Evolutionary conservation across 331 rosid species (phyloP).

Genomic region (Pyracantha coccinea): DNA sequence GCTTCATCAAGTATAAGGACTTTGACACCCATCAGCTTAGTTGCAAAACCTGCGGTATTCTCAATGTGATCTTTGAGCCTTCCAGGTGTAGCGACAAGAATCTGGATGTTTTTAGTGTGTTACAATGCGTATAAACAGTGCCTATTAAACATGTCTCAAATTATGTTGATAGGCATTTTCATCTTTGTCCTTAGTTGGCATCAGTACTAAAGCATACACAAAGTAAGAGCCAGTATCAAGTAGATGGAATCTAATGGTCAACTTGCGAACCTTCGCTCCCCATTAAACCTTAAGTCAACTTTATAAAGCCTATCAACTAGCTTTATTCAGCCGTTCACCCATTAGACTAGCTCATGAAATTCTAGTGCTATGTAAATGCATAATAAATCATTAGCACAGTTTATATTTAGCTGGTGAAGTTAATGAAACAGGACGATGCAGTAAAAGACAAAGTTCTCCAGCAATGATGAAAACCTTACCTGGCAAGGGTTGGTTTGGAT

Average conservation of each 20-base stretch:
- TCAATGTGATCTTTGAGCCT: slow-evolving; percentile 93
- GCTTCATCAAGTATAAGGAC: slow-evolving; percentile 97
- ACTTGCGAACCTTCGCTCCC: neutral
- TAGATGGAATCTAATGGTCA: neutral
- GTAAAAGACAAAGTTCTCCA: neutral
- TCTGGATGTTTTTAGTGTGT: slow-evolving; percentile 40
- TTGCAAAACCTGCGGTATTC: slow-evolving; percentile 91
- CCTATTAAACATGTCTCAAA: slow-evolving; percentile 1
- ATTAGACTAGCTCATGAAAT: neutral
- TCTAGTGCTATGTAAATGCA: neutral
- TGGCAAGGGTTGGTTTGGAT: slow-evolving; percentile 94
- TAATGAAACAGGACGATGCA: neutral
- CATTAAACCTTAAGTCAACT: neutral
- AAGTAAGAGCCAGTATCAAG: neutral
- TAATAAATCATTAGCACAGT: neutral
- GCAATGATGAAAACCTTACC: slow-evolving; percentile 30
- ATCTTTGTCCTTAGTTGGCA: neutral
- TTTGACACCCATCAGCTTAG: slow-evolving; percentile 91
- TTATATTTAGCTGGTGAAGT: slow-evolving; percentile 5
- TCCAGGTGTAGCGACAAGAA: slow-evolving; percentile 99
- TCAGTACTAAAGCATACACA: neutral
- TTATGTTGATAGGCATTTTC: neutral
- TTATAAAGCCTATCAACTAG: neutral
- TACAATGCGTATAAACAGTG: slow-evolving; percentile 10
- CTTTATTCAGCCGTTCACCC: neutral